Evolutionary conservation across 139 green algal species (phyloP).

Genomic region (Volvox reticuliferus): DNA sequence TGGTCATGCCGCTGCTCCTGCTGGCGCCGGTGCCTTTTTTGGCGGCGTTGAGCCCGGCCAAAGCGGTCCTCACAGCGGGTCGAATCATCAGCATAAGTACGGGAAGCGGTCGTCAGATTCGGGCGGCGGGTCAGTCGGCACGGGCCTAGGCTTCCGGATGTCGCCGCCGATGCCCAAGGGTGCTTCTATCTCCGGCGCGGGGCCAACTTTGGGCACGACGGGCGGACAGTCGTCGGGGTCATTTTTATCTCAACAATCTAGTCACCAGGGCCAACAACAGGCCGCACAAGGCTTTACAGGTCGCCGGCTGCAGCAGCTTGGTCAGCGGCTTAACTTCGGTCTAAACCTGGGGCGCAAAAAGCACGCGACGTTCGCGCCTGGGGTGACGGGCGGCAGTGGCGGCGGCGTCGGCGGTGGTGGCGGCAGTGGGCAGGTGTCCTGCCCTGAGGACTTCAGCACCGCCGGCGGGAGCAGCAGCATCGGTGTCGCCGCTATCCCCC

Average conservation of each 20-base stretch:
- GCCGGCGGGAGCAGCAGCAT: background rate
- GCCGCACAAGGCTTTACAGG: background rate
- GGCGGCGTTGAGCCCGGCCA: background rate
- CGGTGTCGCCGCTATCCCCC: background rate
- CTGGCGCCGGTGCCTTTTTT: background rate
- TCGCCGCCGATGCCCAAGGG: conserved; percentile 1
- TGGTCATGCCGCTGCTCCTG: background rate
- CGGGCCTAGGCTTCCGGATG: background rate
- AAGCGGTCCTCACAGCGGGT: background rate
- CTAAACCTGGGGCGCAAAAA: conserved; percentile 18
- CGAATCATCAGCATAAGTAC: background rate
- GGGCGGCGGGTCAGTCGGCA: background rate
- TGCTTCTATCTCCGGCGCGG: background rate
- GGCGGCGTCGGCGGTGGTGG: background rate
- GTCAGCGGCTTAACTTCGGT: conserved; percentile 31
- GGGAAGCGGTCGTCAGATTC: background rate
- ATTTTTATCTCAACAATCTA: background rate
- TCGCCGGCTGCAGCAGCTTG: conserved; percentile 36
- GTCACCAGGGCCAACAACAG: background rate
- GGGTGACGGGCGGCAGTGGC: background rate
- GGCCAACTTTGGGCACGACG: background rate
- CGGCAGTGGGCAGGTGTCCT: too few relatives aligned
- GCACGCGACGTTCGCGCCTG: conserved; percentile 20
- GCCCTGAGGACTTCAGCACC: background rate
- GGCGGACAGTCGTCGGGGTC: background rate